Evolutionary conservation across 495 filamentous ascomycete genomes (phyloP), one percentile per base, ranked within the genome.

Genomic region (Xylaria sp.): DNA sequence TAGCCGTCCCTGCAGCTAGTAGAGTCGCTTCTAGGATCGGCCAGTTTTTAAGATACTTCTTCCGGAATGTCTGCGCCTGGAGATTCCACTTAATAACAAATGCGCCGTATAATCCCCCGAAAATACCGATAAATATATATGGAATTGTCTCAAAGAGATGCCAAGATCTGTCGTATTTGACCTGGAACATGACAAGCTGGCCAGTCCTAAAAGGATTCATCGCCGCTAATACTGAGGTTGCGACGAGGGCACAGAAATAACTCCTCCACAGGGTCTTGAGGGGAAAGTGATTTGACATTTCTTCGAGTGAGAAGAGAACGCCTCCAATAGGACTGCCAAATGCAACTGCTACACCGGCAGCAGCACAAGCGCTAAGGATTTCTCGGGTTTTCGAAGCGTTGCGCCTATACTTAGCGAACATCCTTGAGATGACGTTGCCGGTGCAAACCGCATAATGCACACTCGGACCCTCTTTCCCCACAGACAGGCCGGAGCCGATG

Each of bases 11-110:
- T 1, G 88, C 88, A 3, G 96, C 95, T 65, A 98, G 85, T 44
- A 97, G 77, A 1, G 93, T 93, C 8, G 93, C 91, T 80, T 99
- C 96, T n/a, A 94, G 84, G 15, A 98, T 88, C 8, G 96, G 91
- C 82, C 95, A 94, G 68, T 93, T 87, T 0, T 89, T 85, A 2
- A 99, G 86, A 78, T 97, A 98, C 74, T 93, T 97, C 86, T 98
- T 98, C 58, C 96, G 90, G 79, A 99, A 98, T 7, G 93, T 91
- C 78, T 97, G 93, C 8, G 90, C 91, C 67, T 93, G 88, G 12
- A 99, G 84, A 78, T 99, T 98, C 96, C 96, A 99, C 77, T 98
- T 98, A 78, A 98, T 99, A 24, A 99, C 95, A 73, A 99, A 93
- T 31, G 97, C 96, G 61, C 96, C 96, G 73, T 99, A 99, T 2